A percentile compares a stretch with the other conserved stretches of the same genome.
These are phyloP conservation scores for Penicillium lividum DNA, from an alignment of 495 filamentous ascomycete species.

Conservation along the genomic window DNA sequence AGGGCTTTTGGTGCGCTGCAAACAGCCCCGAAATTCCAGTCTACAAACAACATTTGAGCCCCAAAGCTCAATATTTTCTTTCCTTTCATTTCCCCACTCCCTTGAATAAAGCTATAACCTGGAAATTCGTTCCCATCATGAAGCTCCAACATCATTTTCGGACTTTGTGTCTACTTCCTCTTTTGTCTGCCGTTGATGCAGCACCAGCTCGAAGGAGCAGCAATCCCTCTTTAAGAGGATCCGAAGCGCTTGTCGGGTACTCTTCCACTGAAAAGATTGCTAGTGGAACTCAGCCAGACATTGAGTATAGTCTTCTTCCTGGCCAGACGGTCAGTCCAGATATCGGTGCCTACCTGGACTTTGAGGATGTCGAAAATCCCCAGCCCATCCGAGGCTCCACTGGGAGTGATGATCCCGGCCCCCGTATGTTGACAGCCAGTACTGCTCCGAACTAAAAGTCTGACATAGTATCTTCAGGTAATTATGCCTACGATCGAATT, in stretches of 20 bases:
- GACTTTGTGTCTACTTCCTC: background rate
- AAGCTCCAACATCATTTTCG: background rate
- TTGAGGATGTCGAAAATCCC: constrained; percentile 59
- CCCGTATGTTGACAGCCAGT: constrained; percentile 39
- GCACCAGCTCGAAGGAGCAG: constrained; percentile 25
- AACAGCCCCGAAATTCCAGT: too few relatives aligned
- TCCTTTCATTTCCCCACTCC: background rate
- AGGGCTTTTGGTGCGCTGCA: background rate
- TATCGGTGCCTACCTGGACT: constrained; percentile 63
- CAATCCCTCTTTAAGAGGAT: constrained; percentile 38
- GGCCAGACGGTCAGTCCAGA: constrained; percentile 60
- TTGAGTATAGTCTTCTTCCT: constrained; percentile 45
- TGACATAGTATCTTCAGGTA: constrained; percentile 33
- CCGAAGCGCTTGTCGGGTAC: constrained; percentile 37
- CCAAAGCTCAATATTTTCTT: background rate
- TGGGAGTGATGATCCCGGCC: constrained; percentile 63
- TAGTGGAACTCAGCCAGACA: constrained; percentile 33
- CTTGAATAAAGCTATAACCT: too few relatives aligned
- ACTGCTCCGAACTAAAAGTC: background rate
- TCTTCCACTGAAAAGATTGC: constrained; percentile 35
- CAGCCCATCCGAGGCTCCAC: constrained; percentile 65
- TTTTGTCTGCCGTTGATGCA: constrained; percentile 5
- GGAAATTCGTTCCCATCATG: background rate
- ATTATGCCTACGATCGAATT: constrained; percentile 59
- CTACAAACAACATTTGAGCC: background rate